Evolutionary conservation across 2,329 filamentous ascomycete species (phyloP), one percentile per base, ranked within the genome.

Genomic region (Alternaria angustiovoidea): DNA sequence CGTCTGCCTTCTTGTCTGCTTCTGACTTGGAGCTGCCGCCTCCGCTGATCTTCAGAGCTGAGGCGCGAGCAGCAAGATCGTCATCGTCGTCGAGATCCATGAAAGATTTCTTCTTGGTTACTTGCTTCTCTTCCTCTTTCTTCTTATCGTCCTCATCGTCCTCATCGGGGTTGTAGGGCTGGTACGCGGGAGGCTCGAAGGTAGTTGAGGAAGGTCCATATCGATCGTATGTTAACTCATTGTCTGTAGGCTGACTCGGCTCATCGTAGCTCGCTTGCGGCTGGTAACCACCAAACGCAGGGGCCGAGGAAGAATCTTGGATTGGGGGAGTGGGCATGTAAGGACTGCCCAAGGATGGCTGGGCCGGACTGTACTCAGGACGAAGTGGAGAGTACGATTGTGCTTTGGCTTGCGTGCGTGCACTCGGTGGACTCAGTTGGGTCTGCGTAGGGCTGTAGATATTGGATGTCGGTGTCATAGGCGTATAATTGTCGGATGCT

Each of bases 41-140:
- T 12, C 56, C 60, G 32, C 62, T 63, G 26, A 72, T 70, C 64
- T 82, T 85, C 53, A 85, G 78, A 2, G 83, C 81, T 2, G 86
- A 81, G 43, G 84, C 86, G 34, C 82, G 81, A 39, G 80, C 75
- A 7, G 81, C 81, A 32, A 87, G 82, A 43, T 91, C 85, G 59
- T 91, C 88, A 24, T 92, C 91, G 12, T 93, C 90, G 28, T 94
- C 91, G 65, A 94, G 90, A 71, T 94, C 90, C 86, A 95, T 91
- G 70, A 93, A 89, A 22, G 87, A 88, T 76, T 91, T 93, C 81
- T 91, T 92, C 53, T 83, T 81, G 7, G 85, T 82, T 7, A 67
- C 51, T 30, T 80, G 66, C 12, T 85, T 82, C 2, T 81, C 81
- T 6, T 79, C 78, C 3, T 75, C 61, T 9, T 72, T 78, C 12